phyloP scores from a whole-genome alignment of 441 rosid species.

The Bruguiera hainesii region DNA sequence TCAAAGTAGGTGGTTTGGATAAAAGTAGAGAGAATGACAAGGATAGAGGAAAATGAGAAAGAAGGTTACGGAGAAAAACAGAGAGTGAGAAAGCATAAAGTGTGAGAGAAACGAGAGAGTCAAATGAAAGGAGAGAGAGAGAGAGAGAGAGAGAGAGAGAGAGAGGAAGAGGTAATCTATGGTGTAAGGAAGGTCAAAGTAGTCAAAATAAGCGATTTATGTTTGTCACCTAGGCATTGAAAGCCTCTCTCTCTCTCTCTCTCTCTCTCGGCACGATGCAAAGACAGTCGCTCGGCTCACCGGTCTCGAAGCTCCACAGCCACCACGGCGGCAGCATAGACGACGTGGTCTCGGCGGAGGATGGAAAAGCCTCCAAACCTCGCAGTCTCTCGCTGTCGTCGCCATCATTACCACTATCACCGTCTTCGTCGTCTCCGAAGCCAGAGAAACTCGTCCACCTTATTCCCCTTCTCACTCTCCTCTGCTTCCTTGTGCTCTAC shows the following conservation, averaged over 20 bases:
- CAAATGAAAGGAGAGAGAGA: too few relatives aligned
- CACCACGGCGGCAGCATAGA: constrained; percentile 42
- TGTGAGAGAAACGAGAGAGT: too few relatives aligned
- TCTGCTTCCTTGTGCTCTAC: constrained; percentile 76
- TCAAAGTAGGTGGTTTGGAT: too few relatives aligned
- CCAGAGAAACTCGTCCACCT: constrained; percentile 69
- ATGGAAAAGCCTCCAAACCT: constrained; percentile 45
- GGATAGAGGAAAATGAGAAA: too few relatives aligned
- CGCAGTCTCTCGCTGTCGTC: constrained; percentile 38
- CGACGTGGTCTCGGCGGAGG: constrained; percentile 39
- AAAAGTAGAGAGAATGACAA: too few relatives aligned
- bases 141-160: too few relatives aligned
- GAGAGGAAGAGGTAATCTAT: too few relatives aligned
- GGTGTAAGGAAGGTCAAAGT: too few relatives aligned
- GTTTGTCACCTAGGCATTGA: too few relatives aligned
- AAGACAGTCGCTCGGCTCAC: constrained; percentile 78
- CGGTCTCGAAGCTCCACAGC: constrained; percentile 59
- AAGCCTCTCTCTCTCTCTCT: constrained; percentile 15
- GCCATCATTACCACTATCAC: constrained; percentile 7
- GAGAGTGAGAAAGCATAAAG: too few relatives aligned
- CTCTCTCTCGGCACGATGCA: constrained; percentile 43
- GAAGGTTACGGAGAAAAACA: too few relatives aligned
- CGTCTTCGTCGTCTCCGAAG: constrained; percentile 27
- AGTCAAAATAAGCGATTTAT: too few relatives aligned
- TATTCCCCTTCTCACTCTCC: constrained; percentile 70